phyloP scores from a whole-genome alignment of 2,329 filamentous ascomycete species.

The Diaporthe sp. region DNA sequence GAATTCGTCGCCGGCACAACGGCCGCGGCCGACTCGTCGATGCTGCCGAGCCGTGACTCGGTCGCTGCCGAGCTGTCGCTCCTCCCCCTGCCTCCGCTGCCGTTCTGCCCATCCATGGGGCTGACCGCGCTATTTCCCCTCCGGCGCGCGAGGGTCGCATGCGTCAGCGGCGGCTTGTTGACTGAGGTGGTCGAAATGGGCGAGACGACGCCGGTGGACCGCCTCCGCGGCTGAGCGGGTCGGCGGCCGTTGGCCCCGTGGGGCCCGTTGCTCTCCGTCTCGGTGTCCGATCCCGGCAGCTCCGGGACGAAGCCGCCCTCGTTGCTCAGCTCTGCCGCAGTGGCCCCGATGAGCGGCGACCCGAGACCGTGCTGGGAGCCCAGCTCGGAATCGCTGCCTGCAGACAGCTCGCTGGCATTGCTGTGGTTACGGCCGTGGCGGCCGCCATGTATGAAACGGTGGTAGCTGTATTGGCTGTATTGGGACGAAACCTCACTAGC shows the following conservation, averaged over 20 bases:
- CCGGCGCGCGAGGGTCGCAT: slow-evolving; percentile 36
- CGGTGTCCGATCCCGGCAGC: slow-evolving; percentile 47
- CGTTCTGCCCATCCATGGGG: slow-evolving; percentile 35
- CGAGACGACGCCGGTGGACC: slow-evolving; percentile 21
- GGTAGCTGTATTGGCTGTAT: slow-evolving; percentile 42
- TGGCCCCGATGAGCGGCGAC: slow-evolving; percentile 37
- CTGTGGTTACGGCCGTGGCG: slow-evolving; percentile 54
- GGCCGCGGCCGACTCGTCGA: slow-evolving; percentile 52
- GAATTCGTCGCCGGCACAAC: slow-evolving; percentile 28
- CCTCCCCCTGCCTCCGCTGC: slow-evolving; percentile 34
- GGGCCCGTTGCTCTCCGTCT: slow-evolving; percentile 30
- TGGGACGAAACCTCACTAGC: slow-evolving; percentile 51
- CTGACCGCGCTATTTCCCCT: slow-evolving; percentile 43
- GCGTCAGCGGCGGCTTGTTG: slow-evolving; percentile 15
- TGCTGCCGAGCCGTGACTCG: slow-evolving; percentile 44
- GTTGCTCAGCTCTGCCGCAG: slow-evolving; percentile 51
- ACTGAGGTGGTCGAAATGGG: slow-evolving; percentile 28
- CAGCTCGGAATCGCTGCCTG: slow-evolving; percentile 46
- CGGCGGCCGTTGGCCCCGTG: slow-evolving; percentile 27
- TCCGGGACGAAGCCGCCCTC: slow-evolving; percentile 47
- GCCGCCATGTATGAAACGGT: slow-evolving; percentile 35
- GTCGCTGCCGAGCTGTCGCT: slow-evolving; percentile 39
- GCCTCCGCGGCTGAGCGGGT: slow-evolving; percentile 26
- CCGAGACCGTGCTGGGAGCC: slow-evolving; percentile 33
- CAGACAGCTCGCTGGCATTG: slow-evolving; percentile 54